phyloP scores from a whole-genome alignment of 306 rosid species.

The Corylus heterophylla region DNA sequence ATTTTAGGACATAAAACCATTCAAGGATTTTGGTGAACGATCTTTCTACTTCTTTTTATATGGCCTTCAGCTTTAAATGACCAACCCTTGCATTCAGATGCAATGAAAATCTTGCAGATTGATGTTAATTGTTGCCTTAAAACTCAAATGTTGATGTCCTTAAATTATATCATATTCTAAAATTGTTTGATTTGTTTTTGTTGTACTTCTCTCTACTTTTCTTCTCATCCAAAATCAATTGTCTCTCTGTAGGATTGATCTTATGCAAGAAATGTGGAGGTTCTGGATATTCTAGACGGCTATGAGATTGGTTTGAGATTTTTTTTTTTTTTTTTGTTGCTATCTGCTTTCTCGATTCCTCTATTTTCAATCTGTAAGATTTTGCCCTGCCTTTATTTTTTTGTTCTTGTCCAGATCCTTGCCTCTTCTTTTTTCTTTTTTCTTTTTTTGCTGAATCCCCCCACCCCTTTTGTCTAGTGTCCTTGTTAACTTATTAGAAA shows the following conservation, averaged over 20 bases:
- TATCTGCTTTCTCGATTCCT: background rate
- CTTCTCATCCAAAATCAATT: conserved; percentile 20
- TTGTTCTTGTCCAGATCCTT: background rate
- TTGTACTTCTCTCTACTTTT: conserved; percentile 7
- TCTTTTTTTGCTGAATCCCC: background rate
- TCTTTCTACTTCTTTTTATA: background rate
- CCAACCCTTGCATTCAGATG: background rate
- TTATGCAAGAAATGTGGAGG: conserved; percentile 97
- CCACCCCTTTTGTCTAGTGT: background rate
- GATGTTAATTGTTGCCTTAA: background rate
- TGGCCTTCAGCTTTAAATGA: conserved; percentile 1
- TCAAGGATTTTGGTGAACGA: background rate
- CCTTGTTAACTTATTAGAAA: background rate
- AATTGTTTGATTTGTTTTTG: background rate
- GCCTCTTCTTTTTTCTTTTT: background rate
- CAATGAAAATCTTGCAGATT: background rate
- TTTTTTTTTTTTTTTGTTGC: background rate
- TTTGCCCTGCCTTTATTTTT: background rate
- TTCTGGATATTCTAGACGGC: conserved; percentile 93
- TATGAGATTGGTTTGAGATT: conserved; percentile 39
- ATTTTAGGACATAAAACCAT: background rate
- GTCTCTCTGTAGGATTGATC: conserved; percentile 62
- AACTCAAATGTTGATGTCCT: background rate
- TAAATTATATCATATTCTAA: background rate
- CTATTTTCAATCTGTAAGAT: conserved; percentile 8